Evolutionary conservation across 371 early-diverging fungal genomes (phyloP).

Genomic region (Rhizopus delemar): DNA sequence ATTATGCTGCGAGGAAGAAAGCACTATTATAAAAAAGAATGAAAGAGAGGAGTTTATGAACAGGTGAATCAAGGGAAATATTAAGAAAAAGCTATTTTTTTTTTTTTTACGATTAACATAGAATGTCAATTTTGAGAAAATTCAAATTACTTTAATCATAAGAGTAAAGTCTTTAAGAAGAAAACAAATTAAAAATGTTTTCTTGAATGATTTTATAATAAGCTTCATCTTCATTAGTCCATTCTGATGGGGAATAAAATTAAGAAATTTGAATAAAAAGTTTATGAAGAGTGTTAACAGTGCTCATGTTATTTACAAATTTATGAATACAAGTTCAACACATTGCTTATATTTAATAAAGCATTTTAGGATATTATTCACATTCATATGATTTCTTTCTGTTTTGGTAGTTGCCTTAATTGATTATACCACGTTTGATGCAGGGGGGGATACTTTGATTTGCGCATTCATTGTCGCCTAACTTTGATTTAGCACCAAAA

Average conservation of each 20-base stretch:
- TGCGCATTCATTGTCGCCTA: too few relatives aligned
- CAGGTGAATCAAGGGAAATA: conserved; percentile 78
- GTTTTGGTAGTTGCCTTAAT: too few relatives aligned
- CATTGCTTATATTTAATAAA: too few relatives aligned
- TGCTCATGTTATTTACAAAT: conserved; percentile 26
- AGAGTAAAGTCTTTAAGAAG: conserved; percentile 25
- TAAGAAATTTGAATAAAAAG: conserved; percentile 83
- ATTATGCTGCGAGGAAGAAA: conserved; percentile 68
- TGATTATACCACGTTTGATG: conserved; percentile 40
- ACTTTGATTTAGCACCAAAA: conserved; percentile 9
- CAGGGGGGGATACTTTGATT: conserved; percentile 11
- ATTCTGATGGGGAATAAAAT: conserved; percentile 40
- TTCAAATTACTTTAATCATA: conserved; percentile 86
- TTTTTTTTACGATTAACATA: conserved; percentile 48
- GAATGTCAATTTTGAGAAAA: conserved; percentile 91
- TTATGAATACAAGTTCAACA: too few relatives aligned
- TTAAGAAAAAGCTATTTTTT: conserved; percentile 16
- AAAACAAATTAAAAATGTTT: conserved; percentile 26
- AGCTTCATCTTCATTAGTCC: conserved; percentile 21
- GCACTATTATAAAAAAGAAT: conserved; percentile 55
- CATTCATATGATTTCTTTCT: too few relatives aligned
- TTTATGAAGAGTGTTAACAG: conserved; percentile 70
- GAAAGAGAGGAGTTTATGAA: conserved; percentile 64
- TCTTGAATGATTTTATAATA: conserved; percentile 9
- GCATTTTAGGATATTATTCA: too few relatives aligned